Percentiles rank a stretch among this genome's conserved stretches.
Conservation (phyloP, 108 stramenopile genomes). For the Pseudonitzschia delicatissima region DNA sequence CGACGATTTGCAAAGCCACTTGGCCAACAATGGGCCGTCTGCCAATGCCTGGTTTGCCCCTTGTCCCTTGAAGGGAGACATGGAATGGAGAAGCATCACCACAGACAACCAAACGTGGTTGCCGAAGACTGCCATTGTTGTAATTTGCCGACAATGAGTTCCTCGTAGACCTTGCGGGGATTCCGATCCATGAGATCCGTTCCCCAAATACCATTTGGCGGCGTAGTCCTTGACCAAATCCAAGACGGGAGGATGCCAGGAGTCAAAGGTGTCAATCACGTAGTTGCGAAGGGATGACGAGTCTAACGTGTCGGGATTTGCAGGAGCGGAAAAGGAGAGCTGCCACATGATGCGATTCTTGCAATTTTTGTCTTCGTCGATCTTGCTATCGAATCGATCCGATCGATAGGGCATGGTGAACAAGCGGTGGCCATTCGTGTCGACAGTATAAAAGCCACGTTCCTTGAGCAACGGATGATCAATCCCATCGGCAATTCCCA, state of each 20-base stretch:
- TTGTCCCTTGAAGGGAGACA: slow-evolving; percentile 93
- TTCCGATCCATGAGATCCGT: slow-evolving; percentile 80
- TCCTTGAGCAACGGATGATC: slow-evolving; percentile 66
- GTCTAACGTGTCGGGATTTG: slow-evolving; percentile 23
- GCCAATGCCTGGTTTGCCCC: slow-evolving; percentile 90
- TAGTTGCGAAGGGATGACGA: slow-evolving; percentile 43
- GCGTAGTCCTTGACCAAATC: slow-evolving; percentile 69
- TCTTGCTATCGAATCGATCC: slow-evolving; percentile 38
- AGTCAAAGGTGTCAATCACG: slow-evolving; percentile 45
- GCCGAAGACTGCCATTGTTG: slow-evolving; percentile 9
- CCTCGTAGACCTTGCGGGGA: slow-evolving; percentile 48
- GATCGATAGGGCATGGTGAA: slow-evolving; percentile 87
- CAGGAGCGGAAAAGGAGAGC: slow-evolving; percentile 53
- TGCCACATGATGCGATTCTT: slow-evolving; percentile 81
- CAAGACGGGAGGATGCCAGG: slow-evolving; percentile 75
- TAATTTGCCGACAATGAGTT: slow-evolving; percentile 21
- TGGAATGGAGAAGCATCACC: slow-evolving; percentile 90
- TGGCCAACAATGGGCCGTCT: slow-evolving; percentile 78
- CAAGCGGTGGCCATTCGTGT: slow-evolving; percentile 58
- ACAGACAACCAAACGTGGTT: slow-evolving; percentile 57
- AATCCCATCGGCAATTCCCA: slow-evolving; percentile 59
- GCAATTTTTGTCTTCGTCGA: background rate
- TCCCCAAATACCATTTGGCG: slow-evolving; percentile 70
- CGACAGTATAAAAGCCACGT: slow-evolving; percentile 83
- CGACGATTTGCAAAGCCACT: slow-evolving; percentile 52